Base-by-base conservation (phyloP, 768 basidiomycete genomes). In the Pulveroboletus sp. region DNA sequence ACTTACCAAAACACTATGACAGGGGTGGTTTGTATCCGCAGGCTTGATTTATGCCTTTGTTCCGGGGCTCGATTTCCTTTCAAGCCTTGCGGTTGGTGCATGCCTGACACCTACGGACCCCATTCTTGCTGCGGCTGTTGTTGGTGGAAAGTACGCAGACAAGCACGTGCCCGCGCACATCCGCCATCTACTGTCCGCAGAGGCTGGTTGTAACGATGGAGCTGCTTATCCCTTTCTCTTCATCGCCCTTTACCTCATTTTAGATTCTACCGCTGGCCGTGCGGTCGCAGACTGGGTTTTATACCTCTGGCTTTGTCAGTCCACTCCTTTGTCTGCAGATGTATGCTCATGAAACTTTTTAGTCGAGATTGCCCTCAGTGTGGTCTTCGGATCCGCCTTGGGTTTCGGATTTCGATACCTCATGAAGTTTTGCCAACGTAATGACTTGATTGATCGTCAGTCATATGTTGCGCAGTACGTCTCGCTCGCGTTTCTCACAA, bases 71-170 rank as follows among this genome's bases (percentile, higher is more conserved):
- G 82, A 80, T 64, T 97, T 97, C 73, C 78, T 97, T 32, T 89
- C 91, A 6, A 83, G 87, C 44, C 77, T 98, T 53, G 91, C 88
- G 41, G 82, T 97, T 45, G 94, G 90, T 16, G 94, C 97, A 0
- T 93, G 90, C 66, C 80, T 94, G 31, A 95, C 94, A 0, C 92
- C 92, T 1, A 99, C 97, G 12, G 66, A 67, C n/a, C 66, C 66
- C 6, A 67, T 67, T 43, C 61, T 67, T 17, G 66, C 66, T 27
- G 66, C 66, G 29, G 66, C 67, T 9, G 93, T 91, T 29, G 81
- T 91, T 11, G 95, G 95, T 60, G 95, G 95, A 27, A 94, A 90
- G 72, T 99, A 92, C 72, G 97, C 97, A 3, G 90, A 97, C 67
- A 97, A 97, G 65, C 95, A 97, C 61, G 95, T 98, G 20, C 90